Evolutionary conservation across 306 rosid genomes (phyloP).

Genomic region (Malus sieversii): DNA sequence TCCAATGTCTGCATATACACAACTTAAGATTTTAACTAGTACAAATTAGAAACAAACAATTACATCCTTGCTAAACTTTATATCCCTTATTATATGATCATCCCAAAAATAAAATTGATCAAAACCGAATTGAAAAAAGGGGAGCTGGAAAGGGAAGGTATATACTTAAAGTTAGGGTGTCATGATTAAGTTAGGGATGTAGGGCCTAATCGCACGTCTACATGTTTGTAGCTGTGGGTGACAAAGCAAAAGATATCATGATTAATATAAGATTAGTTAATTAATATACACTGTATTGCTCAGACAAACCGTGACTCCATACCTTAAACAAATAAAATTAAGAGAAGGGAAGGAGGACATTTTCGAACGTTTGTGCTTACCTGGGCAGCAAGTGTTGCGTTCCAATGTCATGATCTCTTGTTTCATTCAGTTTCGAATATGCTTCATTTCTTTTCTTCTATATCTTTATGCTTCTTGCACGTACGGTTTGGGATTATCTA

Average conservation of each 20-base stretch:
- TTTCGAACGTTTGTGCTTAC: slow-evolving; percentile 14
- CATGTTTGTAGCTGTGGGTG: slow-evolving; percentile 52
- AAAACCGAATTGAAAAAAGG: not conserved
- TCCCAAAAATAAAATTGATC: not conserved
- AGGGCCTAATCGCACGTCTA: slow-evolving; percentile 45
- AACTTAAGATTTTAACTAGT: not conserved
- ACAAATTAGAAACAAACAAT: not conserved
- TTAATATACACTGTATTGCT: slow-evolving; percentile 38
- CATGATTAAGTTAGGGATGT: slow-evolving; percentile 40
- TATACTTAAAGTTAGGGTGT: slow-evolving; percentile 29
- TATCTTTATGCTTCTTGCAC: slow-evolving; percentile 1
- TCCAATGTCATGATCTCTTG: slow-evolving; percentile 31
- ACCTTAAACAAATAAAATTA: slow-evolving; percentile 31
- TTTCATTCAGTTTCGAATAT: slow-evolving; percentile 32
- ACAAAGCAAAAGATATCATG: slow-evolving; percentile 39
- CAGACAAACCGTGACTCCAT: slow-evolving; percentile 45
- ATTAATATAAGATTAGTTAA: slow-evolving; percentile 24
- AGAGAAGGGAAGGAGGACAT: slow-evolving; percentile 5
- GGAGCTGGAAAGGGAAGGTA: not conserved
- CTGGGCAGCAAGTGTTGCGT: slow-evolving; percentile 10
- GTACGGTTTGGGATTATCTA: slow-evolving; percentile 1
- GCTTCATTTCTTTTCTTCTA: not conserved
- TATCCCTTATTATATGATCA: not conserved
- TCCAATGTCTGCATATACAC: no score
- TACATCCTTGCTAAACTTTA: not conserved